Percentiles rank a stretch among this genome's conserved stretches.
phyloP scores from a whole-genome alignment of 257 asterid genomes.

The Paulownia fortunei region DNA sequence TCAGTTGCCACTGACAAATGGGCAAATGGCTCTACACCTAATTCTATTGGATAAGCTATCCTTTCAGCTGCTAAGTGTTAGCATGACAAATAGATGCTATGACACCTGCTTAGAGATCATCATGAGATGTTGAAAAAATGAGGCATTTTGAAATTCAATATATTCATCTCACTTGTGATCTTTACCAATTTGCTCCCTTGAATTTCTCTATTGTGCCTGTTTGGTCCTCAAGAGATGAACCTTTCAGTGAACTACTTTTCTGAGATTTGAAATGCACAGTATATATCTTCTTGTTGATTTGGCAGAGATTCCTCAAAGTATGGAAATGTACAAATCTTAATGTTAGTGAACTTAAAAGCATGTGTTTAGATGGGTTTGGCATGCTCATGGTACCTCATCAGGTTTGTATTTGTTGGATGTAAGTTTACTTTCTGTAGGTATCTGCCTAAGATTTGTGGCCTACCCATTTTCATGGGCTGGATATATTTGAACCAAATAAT shows the following conservation, averaged over 20 bases:
- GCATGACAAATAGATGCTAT: background rate
- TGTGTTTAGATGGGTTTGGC: no score
- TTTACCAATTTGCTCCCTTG: background rate
- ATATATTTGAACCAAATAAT: no score
- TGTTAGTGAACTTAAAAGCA: no score
- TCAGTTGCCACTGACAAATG: conserved; percentile 9
- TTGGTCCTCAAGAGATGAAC: no score
- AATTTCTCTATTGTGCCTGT: background rate
- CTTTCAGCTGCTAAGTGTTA: conserved; percentile 1
- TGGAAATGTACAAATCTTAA: no score
- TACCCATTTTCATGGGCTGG: no score
- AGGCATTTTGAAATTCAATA: conserved; percentile 10
- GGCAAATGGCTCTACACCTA: background rate
- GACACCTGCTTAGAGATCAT: background rate
- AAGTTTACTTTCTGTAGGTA: background rate
- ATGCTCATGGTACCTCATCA: no score
- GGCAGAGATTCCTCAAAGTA: no score
- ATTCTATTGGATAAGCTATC: background rate
- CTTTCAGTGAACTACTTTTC: no score
- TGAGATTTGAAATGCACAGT: background rate
- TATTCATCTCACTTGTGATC: conserved; percentile 13
- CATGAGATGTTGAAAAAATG: background rate
- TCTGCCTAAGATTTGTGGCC: no score
- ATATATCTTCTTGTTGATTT: background rate
- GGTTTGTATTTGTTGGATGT: background rate